Conservation (phyloP, 192 early-diverging fungal genomes). For the Coemansia sp. region DNA sequence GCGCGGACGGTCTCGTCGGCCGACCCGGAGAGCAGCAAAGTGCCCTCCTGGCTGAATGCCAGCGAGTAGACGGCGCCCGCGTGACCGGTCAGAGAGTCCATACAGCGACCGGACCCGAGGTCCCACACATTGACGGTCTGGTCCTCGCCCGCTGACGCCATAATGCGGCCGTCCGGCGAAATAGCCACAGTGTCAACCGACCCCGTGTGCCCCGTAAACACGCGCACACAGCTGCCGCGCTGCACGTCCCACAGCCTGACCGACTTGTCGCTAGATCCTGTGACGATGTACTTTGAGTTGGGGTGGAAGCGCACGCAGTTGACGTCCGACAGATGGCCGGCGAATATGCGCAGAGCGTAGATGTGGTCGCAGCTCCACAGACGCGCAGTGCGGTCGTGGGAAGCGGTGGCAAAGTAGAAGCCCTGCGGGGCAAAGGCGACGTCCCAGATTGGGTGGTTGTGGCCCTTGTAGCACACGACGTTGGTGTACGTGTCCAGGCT, state of each 20-base stretch:
- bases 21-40: conserved; percentile 76
- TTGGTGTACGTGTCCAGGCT: conserved; percentile 87
- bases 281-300: conserved; percentile 91
- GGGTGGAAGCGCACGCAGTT: conserved; percentile 95
- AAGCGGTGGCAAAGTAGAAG: conserved; percentile 95
- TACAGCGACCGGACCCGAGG: conserved; percentile 72
- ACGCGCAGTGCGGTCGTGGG: conserved; percentile 91
- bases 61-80: conserved; percentile 79
- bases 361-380: conserved; percentile 98
- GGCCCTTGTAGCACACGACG: conserved; percentile 93
- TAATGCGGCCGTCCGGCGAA: conserved; percentile 84
- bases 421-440: conserved; percentile 87
- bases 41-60: conserved; percentile 79
- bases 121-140: conserved; percentile 85
- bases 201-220: conserved; percentile 85
- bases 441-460: conserved; percentile 97
- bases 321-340: conserved; percentile 96
- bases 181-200: conserved; percentile 82
- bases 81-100: conserved; percentile 87
- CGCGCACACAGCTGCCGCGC: conserved; percentile 80
- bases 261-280: conserved; percentile 87
- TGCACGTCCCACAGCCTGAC: conserved; percentile 93
- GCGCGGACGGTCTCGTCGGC: conserved; percentile 87
- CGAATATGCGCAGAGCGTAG: conserved; percentile 93
- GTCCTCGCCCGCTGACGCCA: conserved; percentile 83